A percentile compares a stretch with the other conserved stretches of the same genome.
These are phyloP conservation scores for Chytridiales sp. DNA, from an alignment of 371 early-diverging fungal species.

Conservation along the genomic window DNA sequence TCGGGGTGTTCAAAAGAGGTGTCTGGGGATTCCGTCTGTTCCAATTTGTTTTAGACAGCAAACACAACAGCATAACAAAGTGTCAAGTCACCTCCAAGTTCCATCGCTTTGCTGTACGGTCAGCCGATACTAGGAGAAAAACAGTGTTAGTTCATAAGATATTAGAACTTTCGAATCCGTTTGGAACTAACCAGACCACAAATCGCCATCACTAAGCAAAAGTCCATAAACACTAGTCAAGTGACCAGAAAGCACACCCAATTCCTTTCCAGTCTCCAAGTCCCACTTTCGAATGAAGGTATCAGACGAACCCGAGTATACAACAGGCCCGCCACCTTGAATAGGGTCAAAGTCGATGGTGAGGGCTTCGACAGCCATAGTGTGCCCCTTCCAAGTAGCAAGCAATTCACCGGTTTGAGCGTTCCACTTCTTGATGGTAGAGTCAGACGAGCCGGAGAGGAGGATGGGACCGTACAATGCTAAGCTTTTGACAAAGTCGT, in stretches of 20 bases:
- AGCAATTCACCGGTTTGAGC: conserved; percentile 47
- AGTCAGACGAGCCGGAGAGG: conserved; percentile 74
- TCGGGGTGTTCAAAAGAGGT: conserved; percentile 74
- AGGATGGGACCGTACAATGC: conserved; percentile 41
- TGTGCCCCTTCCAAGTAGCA: conserved; percentile 58
- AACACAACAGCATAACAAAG: neutral
- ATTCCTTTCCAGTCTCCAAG: conserved; percentile 41
- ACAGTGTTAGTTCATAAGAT: no score
- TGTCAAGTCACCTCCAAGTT: conserved; percentile 43
- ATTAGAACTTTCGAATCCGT: neutral
- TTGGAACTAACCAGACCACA: conserved; percentile 64
- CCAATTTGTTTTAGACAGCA: neutral
- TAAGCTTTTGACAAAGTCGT: conserved; percentile 75
- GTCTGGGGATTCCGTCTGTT: conserved; percentile 61
- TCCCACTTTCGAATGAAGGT: conserved; percentile 72
- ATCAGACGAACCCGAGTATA: conserved; percentile 71
- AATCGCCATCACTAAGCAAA: conserved; percentile 37
- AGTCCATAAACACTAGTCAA: conserved; percentile 71
- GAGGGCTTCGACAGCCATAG: conserved; percentile 64
- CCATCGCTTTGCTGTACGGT: conserved; percentile 72
- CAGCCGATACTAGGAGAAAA: conserved; percentile 63
- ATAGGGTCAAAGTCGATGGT: conserved; percentile 48
- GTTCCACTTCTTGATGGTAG: conserved; percentile 67
- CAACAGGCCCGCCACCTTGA: no score
- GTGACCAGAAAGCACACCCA: conserved; percentile 61